These are phyloP conservation scores for Populus pruinosa DNA, from an alignment of 345 rosid genomes.

Conservation along the genomic window DNA sequence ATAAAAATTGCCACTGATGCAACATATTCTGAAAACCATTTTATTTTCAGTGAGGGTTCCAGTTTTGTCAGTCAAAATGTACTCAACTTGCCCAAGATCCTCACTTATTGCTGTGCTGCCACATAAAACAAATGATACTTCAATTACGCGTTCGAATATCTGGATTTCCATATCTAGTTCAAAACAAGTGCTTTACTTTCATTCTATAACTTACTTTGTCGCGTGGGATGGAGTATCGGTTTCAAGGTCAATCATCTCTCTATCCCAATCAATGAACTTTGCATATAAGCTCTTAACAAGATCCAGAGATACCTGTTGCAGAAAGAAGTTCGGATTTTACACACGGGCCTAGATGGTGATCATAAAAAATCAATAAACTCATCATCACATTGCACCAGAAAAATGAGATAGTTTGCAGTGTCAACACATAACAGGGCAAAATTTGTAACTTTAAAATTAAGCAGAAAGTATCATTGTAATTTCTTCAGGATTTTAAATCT, in stretches of 20 bases:
- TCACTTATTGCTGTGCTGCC: slow-evolving; percentile 99
- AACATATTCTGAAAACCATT: slow-evolving; percentile 97
- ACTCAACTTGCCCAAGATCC: slow-evolving; percentile 99
- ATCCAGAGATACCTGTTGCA: slow-evolving; percentile 86
- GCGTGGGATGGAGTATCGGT: slow-evolving; percentile 77
- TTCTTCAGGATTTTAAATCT: neutral
- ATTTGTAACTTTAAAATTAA: too few species aligned
- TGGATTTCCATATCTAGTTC: neutral
- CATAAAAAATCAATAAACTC: neutral
- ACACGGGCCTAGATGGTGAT: neutral
- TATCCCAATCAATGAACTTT: slow-evolving; percentile 90
- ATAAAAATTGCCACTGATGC: slow-evolving; percentile 72
- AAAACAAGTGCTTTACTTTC: neutral
- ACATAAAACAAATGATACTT: slow-evolving; percentile 40
- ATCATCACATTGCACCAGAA: neutral
- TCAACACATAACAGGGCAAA: neutral
- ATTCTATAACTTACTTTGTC: slow-evolving; percentile 68
- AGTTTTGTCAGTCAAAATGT: slow-evolving; percentile 96
- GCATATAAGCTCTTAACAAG: slow-evolving; percentile 92
- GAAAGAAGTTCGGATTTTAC: neutral
- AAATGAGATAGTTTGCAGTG: neutral
- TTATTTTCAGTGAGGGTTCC: slow-evolving; percentile 95
- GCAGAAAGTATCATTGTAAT: neutral
- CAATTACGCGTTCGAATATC: slow-evolving; percentile 6
- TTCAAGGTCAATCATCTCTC: slow-evolving; percentile 81